Conservation (phyloP, 2,329 filamentous ascomycete species). For the Apiospora aurea region DNA sequence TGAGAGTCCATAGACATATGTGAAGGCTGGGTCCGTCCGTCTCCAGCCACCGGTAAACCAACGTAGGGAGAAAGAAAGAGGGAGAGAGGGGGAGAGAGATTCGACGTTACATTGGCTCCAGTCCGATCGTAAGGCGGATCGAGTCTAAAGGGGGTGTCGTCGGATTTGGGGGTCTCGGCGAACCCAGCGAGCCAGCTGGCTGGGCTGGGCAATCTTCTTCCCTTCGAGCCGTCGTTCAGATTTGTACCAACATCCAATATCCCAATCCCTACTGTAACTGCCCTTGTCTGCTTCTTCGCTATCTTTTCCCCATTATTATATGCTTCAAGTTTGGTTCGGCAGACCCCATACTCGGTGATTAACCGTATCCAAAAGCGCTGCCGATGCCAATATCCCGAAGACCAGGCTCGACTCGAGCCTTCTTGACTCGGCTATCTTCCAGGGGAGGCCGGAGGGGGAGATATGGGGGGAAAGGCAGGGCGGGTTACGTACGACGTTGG, state of each 20-base stretch:
- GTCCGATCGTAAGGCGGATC: constrained; percentile 1
- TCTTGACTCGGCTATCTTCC: background rate
- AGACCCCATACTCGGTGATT: background rate
- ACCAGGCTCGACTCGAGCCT: background rate
- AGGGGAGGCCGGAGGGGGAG: background rate
- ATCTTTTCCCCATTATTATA: background rate
- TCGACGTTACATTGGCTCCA: constrained; percentile 18
- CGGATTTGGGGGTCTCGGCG: background rate
- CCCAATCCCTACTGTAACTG: background rate
- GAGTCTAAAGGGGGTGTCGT: background rate
- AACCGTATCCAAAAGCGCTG: background rate
- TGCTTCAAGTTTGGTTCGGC: background rate
- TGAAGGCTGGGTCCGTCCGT: background rate
- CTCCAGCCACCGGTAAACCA: background rate
- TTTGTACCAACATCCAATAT: background rate
- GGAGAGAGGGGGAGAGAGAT: background rate
- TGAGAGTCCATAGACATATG: background rate
- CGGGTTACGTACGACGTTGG: background rate
- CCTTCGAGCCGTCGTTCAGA: background rate
- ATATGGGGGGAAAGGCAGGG: background rate
- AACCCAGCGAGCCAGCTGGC: constrained; percentile 4
- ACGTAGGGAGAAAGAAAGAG: background rate
- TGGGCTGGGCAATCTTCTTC: background rate
- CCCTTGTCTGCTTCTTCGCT: background rate
- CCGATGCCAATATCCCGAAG: constrained; percentile 4